Evolutionary conservation across 257 asterid species (phyloP).

Genomic region (Solanum habrochaites): DNA sequence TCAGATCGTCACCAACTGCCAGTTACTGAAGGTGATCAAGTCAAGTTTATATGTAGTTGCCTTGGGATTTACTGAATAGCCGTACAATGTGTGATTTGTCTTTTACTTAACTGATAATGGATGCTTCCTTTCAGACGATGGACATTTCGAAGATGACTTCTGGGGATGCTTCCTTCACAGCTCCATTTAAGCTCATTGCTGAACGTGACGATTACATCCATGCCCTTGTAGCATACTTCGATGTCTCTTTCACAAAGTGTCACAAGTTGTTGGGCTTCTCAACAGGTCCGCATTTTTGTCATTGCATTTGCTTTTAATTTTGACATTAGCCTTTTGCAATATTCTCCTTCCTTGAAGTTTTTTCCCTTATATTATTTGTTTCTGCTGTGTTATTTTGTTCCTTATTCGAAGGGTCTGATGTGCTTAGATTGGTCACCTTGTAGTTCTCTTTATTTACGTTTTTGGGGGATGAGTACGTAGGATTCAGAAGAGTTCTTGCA

Average conservation of each 20-base stretch:
- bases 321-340: not conserved
- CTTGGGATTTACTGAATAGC: not conserved
- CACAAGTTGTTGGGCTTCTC: conserved; percentile 88
- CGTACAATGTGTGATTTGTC: not conserved
- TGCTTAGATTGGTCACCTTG: not conserved
- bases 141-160: conserved; percentile 91
- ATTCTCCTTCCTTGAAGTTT: not conserved
- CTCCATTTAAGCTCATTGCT: conserved; percentile 94
- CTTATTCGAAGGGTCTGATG: not conserved
- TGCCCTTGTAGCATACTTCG: conserved; percentile 93
- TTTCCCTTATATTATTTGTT: not conserved
- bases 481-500: not conserved
- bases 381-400: not conserved
- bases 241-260: conserved; percentile 82
- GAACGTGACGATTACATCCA: conserved; percentile 90
- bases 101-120: not conserved
- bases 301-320: not conserved
- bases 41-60: not conserved
- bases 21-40: conserved; percentile 67
- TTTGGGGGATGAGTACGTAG: not conserved
- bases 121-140: conserved; percentile 51
- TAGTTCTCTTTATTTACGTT: not conserved
- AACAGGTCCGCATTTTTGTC: conserved; percentile 39
- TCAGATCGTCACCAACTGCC: conserved; percentile 84
- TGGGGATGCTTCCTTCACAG: conserved; percentile 82